Base-by-base conservation (phyloP, 139 green algal species). In the Chlorella sp. region DNA sequence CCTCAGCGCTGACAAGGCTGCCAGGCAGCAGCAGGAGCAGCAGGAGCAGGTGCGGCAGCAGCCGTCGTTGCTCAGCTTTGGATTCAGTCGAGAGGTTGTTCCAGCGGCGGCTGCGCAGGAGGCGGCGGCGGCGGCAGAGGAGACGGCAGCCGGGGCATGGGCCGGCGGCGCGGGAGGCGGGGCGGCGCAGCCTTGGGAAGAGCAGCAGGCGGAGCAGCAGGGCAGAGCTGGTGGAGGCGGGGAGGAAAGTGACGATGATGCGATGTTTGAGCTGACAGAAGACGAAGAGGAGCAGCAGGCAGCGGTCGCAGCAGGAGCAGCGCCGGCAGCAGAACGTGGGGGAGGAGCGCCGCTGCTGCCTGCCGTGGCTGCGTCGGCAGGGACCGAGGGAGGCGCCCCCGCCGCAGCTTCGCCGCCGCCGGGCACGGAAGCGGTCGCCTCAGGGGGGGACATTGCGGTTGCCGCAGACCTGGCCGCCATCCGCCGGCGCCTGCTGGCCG, bases 41-140 rank as follows among this genome's bases (percentile, higher is more conserved):
- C 55, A 72, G 58, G 62, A 40, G 42, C 40, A 60, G 27, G 59
- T 45, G 64, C 31, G 71, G 23, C 76, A 78, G 62, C 73, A 74
- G 62, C 63, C 38, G 31, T 79, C 51, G 40, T 40, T 79, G 19
- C 40, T 79, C 8, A 79, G 51, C 61, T 78, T 78, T 78, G 72
- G 72, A 1, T 78, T 78, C 29, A 63, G 72, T 27, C 59, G 29
- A 27, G 55, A 56, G 40, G n/a, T n/a, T n/a, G n/a, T n/a, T n/a
- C n/a, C n/a, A n/a, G n/a, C n/a, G n/a, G n/a, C n/a, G n/a, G n/a
- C n/a, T n/a, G n/a, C n/a, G n/a, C n/a, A n/a, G n/a, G n/a, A 9
- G 17, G 41, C 55, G 48, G 46, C 67, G 9, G 33, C 14, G 23
- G 8, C 38, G 29, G 55, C 40, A 67, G 69, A 15, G 40, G 59